phyloP scores from a whole-genome alignment of 352 stramenopile species.

The Globisporangium perplexum region DNA sequence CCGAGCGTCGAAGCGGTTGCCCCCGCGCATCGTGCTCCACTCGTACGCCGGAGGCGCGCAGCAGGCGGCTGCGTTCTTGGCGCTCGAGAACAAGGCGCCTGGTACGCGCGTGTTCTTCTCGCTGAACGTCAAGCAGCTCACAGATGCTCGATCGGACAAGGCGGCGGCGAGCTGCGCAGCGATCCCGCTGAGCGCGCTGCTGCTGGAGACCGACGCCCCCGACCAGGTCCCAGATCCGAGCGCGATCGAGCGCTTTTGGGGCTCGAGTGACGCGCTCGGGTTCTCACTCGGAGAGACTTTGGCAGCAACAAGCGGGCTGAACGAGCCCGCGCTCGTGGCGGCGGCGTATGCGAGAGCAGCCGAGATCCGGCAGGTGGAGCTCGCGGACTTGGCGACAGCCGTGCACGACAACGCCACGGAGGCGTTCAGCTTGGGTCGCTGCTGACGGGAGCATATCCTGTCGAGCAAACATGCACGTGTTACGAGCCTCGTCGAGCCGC shows the following conservation, averaged over 20 bases:
- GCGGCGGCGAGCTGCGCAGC: slow-evolving; percentile 26
- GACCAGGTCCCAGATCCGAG: slow-evolving; percentile 39
- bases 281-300: slow-evolving; percentile 1
- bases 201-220: slow-evolving; percentile 73
- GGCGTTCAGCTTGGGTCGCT: slow-evolving; percentile 27
- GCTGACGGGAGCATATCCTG: background rate
- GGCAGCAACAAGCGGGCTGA: slow-evolving; percentile 13
- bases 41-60: slow-evolving; percentile 57
- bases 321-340: slow-evolving; percentile 49
- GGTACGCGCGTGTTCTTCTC: slow-evolving; percentile 61
- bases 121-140: slow-evolving; percentile 66
- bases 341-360: slow-evolving; percentile 39
- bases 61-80: slow-evolving; percentile 47
- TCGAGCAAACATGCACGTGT: background rate
- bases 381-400: slow-evolving; percentile 27
- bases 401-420: slow-evolving; percentile 31
- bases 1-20: slow-evolving; percentile 16
- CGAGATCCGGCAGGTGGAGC: slow-evolving; percentile 22
- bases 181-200: slow-evolving; percentile 36
- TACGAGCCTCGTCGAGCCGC: background rate
- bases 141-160: slow-evolving; percentile 30
- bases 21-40: slow-evolving; percentile 56
- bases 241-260: background rate
- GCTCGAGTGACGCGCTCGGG: background rate
- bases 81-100: slow-evolving; percentile 17